Base-by-base conservation (phyloP, 2,329 filamentous ascomycete species). In the Arthrobotrys megalospora region DNA sequence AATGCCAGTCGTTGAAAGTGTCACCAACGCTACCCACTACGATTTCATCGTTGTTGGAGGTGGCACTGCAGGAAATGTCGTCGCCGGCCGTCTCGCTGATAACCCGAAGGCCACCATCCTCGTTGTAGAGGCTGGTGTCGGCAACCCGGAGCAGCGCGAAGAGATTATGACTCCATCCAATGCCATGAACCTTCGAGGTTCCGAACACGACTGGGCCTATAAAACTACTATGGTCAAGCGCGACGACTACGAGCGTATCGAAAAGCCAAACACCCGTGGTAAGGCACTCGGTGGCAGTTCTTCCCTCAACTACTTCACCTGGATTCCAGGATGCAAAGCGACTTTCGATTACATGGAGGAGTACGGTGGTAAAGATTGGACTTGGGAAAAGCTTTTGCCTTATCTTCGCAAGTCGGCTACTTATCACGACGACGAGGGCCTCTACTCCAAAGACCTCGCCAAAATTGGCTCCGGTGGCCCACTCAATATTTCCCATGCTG, bases 271-370 rank as follows among this genome's bases (percentile, higher is more conserved):
- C 45, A 78, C 73, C n/a, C 86, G 89, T 47, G 88, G 89, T 8
- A 89, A 89, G 83, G 85, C 85, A 1, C 87, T 91, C 0, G 89
- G 89, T 41, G 89, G 89, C 14, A 88, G 87, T 76, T 87, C 86
- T 0, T 88, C 85, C 45, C 82, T 89, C 60, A 91, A 91, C 83
- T 91, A 91, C 82, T 90, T 88, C 83, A 90, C 89, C 12, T 91
- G 89, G 89, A 85, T 90, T 4, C 88, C 87, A 0, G 89, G 89
- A 1, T 88, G 86, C 70, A 86, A 87, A 67, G 70, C 77, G 16
- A 66, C 73, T n/a, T 80, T 65, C 6, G 76, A 79, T 24, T 80
- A 81, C 53, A 67, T 69, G 48, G 73, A 82, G 14, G 84, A 85
- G 43, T 87, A 83, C 68, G 86, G 86, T 32, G 85, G 85, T 1